Base-by-base conservation (phyloP, 2,329 filamentous ascomycete species). In the Pyricularia sp. region DNA sequence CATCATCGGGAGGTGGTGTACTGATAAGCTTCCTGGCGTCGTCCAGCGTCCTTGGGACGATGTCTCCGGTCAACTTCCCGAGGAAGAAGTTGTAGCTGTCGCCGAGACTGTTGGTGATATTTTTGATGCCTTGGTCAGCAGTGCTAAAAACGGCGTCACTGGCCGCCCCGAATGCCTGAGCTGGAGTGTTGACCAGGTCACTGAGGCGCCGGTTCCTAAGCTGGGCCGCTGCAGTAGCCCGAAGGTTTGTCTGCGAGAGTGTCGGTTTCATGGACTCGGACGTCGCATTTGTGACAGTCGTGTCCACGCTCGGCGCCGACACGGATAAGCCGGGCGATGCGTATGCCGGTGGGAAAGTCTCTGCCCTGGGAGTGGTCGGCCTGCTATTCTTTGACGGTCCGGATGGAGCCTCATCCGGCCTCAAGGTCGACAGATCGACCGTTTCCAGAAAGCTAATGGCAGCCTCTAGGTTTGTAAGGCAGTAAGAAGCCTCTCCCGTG, bases 61-160 rank as follows among this genome's bases (percentile, higher is more conserved):
- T 76, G 2, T 86, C 81, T 19, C 82, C 67, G 2, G 62, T 49
- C 24, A 97, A 81, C 69, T 92, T 90, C 19, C 93, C 93, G 65
- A 99, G 86, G 28, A 99, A 79, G 73, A 97, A 96, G 66, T 92
- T 94, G 77, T 97, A 96, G 73, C 92, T 97, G 71, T 91, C 92
- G 66, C 93, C 93, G 4, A 97, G 79, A 62, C 91, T 96, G 71
- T 84, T 93, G 67, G 93, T 90, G 69, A 99, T 96, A 44, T 88
- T 96, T 72, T 97, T 96, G 68, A 97, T 81, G 1, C 93, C 85
- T 73, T 96, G 92, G 72, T 99, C 94, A 12, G 94, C 94, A 0
- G 91, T 93, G 69, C 84, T 92, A 66, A 96, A 84, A 30, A 96
- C 86, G 1, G 90, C 89, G 73, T 96, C 93, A 66, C 90, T 90